A percentile compares a stretch with the other conserved stretches of the same genome.
These are phyloP conservation scores for Telfairia occidentalis DNA, from an alignment of 331 rosid genomes.

Conservation along the genomic window DNA sequence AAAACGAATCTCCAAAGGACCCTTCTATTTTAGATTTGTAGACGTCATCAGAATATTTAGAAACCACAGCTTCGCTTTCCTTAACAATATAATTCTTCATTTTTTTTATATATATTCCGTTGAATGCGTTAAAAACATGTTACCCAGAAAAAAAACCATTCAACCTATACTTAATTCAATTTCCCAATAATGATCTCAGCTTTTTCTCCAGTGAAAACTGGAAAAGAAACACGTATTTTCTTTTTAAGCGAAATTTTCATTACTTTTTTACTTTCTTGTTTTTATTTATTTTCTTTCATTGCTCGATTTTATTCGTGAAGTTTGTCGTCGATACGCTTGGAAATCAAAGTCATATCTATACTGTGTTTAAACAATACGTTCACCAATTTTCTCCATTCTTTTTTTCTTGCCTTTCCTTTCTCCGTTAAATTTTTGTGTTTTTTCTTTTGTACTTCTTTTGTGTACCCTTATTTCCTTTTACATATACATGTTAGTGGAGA, in stretches of 20 bases:
- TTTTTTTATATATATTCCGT: not conserved
- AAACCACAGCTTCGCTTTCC: not conserved
- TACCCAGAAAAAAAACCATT: not conserved
- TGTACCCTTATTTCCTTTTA: not conserved
- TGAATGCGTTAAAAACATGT: not conserved
- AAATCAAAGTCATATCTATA: too few relatives aligned
- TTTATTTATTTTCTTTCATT: not conserved
- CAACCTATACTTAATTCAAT: not conserved
- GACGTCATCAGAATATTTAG: not conserved
- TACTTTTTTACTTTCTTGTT: not conserved
- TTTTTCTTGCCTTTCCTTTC: not conserved
- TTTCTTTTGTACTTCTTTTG: not conserved
- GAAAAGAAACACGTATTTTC: not conserved
- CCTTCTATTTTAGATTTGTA: not conserved
- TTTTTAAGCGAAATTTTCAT: not conserved
- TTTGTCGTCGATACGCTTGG: too few relatives aligned
- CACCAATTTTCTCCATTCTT: not conserved
- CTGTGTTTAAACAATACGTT: too few relatives aligned
- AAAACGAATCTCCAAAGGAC: not conserved
- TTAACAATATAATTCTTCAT: not conserved
- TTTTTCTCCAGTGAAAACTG: not conserved
- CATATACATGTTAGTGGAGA: not conserved
- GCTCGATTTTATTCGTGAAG: too few relatives aligned
- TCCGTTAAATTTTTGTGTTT: too few relatives aligned
- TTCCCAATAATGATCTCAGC: not conserved